phyloP scores from a whole-genome alignment of 148 eudicot species.

The Rheum nobile region DNA sequence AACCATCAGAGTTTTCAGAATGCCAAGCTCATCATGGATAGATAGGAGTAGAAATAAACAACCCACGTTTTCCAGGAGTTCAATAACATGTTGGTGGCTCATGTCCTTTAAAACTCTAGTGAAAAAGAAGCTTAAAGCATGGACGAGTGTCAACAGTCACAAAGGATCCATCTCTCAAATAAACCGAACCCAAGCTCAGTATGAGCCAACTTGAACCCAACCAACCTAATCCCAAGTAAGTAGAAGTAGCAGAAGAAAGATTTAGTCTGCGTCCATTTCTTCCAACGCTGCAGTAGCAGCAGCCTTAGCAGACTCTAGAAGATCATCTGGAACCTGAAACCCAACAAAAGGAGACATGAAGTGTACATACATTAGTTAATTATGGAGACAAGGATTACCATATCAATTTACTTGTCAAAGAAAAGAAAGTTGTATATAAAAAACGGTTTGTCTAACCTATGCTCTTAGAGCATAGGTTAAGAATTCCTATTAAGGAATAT shows the following conservation, averaged over 20 bases:
- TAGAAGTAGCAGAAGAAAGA: neutral
- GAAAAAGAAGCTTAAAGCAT: neutral
- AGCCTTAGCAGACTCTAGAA: constrained; percentile 56
- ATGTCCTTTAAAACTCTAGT: neutral
- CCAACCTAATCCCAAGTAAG: neutral
- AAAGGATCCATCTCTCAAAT: constrained; percentile 6
- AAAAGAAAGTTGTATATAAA: neutral
- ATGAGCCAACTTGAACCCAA: neutral
- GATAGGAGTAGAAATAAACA: neutral
- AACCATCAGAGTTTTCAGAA: neutral
- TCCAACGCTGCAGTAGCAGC: constrained; percentile 69
- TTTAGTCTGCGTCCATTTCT: constrained; percentile 77
- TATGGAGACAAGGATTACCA: neutral
- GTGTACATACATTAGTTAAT: neutral
- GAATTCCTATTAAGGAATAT: too few species aligned
- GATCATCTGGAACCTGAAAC: constrained; percentile 53
- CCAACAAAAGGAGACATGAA: neutral
- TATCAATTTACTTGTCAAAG: neutral
- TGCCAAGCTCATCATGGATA: neutral
- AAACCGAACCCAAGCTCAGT: neutral
- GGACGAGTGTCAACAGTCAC: neutral
- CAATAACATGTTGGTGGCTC: neutral
- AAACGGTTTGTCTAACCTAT: too few species aligned
- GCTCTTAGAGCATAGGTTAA: too few species aligned
- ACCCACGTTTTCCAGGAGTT: neutral